Base-by-base conservation (phyloP, 805 yeast genomes). In the Candida argentea region DNA sequence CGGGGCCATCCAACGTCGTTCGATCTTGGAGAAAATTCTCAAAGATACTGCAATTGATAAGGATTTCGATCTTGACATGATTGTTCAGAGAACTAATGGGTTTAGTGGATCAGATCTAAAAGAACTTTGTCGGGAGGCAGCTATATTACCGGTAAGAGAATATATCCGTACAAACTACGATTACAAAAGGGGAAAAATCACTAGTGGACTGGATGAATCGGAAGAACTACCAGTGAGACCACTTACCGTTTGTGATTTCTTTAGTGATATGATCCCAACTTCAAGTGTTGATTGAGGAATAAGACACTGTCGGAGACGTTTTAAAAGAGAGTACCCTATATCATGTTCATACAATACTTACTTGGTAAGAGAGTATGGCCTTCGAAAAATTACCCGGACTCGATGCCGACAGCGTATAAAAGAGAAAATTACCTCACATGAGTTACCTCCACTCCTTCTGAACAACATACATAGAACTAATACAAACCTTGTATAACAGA, bases 71-170 rank as follows among this genome's bases (percentile, higher is more conserved):
- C 44, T 79, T 27, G 67, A 72, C 16, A 50, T 55, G 3, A 59
- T 91, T 11, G 87, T 81, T 8, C 44, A 49, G 6, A 52, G 65
- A 26, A 83, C 95, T 1, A 70, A 66, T 7, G 94, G 65, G 10
- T 47, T 73, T 46, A 81, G 94, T 39, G 98, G 98, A 2, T 81
- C 94, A 3, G 98, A 89, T 44, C 64, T 91, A 48, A 78, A 82
- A 44, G 98, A 91, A 48, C 57, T 83, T 27, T 85, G 95, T 48
- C 71, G 98, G 31, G 93, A 84, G 44, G 98, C 98, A 1, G 95
- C 94, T 1, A 70, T 87, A 62, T 69, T 68, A 40, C 82, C 95
- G 0, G 86, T 89, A 46, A 67, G 94, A 41, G 96, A 91, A 52
- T 84, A 72, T 48, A 83, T 89, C 33, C 61, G 72, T 31, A 54